Evolutionary conservation across 805 yeast species (phyloP), one percentile per base, ranked within the genome.

Genomic region (Starmerella apis): DNA sequence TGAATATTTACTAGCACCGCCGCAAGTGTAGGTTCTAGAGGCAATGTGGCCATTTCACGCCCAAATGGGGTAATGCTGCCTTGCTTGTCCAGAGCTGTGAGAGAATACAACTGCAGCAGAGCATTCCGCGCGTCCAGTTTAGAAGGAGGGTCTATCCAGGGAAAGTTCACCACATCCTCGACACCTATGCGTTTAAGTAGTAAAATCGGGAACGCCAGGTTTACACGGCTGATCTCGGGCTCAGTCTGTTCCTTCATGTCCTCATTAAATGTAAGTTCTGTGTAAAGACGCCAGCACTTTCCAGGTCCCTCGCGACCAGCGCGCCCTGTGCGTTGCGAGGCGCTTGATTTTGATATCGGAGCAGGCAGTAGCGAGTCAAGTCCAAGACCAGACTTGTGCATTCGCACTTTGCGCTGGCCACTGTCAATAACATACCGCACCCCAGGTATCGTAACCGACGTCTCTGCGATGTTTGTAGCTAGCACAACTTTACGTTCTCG

Each of bases 291-390:
- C 66, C 73, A 92, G 39, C 92, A 85, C 64, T 90, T 90, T 38
- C 99, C 99, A 27, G 83, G 78, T 16, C 79, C 75, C 68, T 92
- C 97, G 78, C 99, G 86, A 54, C 99, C 99, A n/a, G 99, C 97
- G 73, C 99, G 84, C 65, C 99, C 99, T 42, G 88, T 80, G 67
- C 99, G 73, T 69, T 92, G 99, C 31, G 84, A 77, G 0, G 97
- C 98, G 35, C 95, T 83, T 0, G 97, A 94, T 61, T 83, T 86
- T 0, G 97, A 87, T 20, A 92, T 81, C 1, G 98, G 92, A 0
- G 92, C 86, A 0, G 96, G 88, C 46, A 92, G 69, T 61, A 92
- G 75, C 0, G 96, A 84, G n/a, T 95, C 90, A 30, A 92, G 73
- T 0, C 96, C 96, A 35, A 92, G 69, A 58, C 82, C 87, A 61